phyloP scores from a whole-genome alignment of 306 rosid genomes.

The Prunus kanzakura region DNA sequence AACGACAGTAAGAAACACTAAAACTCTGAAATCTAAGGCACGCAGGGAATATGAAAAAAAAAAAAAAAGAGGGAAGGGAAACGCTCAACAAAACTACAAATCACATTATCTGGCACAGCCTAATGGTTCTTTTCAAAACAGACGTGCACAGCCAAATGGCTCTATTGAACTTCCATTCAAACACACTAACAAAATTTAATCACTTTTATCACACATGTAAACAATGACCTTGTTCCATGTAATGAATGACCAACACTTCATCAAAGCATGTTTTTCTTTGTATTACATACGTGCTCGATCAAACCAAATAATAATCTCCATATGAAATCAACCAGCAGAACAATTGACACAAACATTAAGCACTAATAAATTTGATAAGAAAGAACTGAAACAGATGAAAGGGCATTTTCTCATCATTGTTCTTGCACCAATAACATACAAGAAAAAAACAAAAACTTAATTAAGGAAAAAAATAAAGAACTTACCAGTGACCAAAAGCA shows the following conservation, averaged over 20 bases:
- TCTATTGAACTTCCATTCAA: background rate
- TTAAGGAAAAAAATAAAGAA: background rate
- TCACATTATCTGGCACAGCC: background rate
- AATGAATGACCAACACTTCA: background rate
- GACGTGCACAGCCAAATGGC: background rate
- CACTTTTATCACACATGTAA: background rate
- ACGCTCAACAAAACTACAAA: background rate
- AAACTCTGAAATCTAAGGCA: background rate
- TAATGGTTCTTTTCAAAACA: too few species aligned
- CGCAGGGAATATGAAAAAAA: background rate
- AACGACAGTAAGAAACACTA: background rate
- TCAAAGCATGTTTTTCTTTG: background rate
- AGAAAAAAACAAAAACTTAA: background rate
- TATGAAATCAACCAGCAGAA: background rate
- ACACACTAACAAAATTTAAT: background rate
- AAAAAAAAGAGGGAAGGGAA: background rate
- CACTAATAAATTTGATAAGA: background rate
- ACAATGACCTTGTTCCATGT: background rate
- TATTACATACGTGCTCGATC: background rate
- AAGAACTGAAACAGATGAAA: background rate
- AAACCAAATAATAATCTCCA: background rate
- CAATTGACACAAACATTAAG: background rate
- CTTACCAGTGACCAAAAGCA: constrained; percentile 71
- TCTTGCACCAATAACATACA: background rate
- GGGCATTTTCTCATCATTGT: background rate